Percentiles rank a stretch among this genome's conserved stretches.
Evolutionary conservation across 2,329 filamentous ascomycete genomes (phyloP).

Genomic region (Aschersonia sp.): DNA sequence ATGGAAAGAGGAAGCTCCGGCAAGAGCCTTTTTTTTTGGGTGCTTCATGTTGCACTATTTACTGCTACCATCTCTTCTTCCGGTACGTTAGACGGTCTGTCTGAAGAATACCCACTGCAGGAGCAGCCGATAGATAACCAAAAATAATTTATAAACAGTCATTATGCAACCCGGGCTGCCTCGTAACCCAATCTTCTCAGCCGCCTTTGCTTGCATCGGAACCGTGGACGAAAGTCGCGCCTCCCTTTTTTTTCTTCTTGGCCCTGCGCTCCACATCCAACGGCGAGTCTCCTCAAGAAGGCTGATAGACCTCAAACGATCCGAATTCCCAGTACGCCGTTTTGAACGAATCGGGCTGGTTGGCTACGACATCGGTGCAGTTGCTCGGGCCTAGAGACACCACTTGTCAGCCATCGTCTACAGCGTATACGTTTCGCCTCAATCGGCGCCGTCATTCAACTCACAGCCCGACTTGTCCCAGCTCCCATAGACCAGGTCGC

Average conservation of each 20-base stretch:
- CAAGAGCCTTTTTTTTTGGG: too few relatives aligned
- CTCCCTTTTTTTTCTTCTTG: too few relatives aligned
- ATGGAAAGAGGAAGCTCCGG: neutral
- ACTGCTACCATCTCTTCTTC: neutral
- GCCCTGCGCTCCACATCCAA: too few relatives aligned
- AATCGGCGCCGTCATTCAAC: conserved; percentile 3
- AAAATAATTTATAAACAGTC: too few relatives aligned
- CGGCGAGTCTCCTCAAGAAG: conserved; percentile 6
- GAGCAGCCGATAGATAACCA: neutral
- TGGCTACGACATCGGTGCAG: conserved; percentile 43
- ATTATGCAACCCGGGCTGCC: too few relatives aligned
- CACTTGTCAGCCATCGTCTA: neutral
- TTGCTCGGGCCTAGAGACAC: conserved; percentile 31
- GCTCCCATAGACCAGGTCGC: conserved; percentile 33
- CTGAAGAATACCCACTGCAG: neutral
- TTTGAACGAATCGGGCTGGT: conserved; percentile 37
- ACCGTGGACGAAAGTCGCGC: too few relatives aligned
- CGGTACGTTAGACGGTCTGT: neutral
- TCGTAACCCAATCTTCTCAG: too few relatives aligned
- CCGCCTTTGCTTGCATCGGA: too few relatives aligned
- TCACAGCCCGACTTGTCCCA: conserved; percentile 32
- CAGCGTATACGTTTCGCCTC: neutral
- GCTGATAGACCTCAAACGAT: conserved; percentile 40
- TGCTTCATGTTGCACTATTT: too few relatives aligned
- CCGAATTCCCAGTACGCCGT: conserved; percentile 54